Base-by-base conservation (phyloP, 495 filamentous ascomycete species). In the Xylaria bambusicola region DNA sequence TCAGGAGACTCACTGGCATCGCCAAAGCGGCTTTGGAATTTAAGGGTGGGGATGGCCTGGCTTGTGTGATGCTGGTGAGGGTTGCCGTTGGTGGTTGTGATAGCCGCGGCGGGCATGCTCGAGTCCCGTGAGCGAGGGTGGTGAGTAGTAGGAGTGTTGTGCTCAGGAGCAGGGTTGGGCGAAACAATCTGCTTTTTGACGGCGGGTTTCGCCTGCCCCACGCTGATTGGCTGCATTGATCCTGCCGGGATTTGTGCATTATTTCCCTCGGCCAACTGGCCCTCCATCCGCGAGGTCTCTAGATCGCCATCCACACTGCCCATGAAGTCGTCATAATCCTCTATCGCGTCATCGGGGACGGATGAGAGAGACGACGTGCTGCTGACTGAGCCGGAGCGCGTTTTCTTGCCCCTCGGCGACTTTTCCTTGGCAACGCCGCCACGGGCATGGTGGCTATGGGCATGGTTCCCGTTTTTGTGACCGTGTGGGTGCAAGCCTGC, bases 311-410 rank as follows among this genome's bases (percentile, higher is more conserved):
- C 64, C 40, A 53, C 57, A 35, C 40, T 47, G 58, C 58, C 61
- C 62, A 69, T 64, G 50, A 63, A 70, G 27, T 60, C 57, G 17
- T 58, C 62, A n/a, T 68, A 70, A 38, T 63, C 68, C 45, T 65
- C 64, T 1, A 74, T 59, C 6, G 70, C 61, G 45, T 74, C 65
- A 38, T 75, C 72, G 20, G 73, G 71, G 10, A 77, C 69, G 1
- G 73, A 76, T 17, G 75, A 77, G 9, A 77, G 58, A 17, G 69
- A 73, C 13, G 75, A 77, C 2, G 62, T 66, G 56, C 69, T 76
- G 41, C 71, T 71, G n/a, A 66, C 57, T n/a, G 75, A 76, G 27
- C 55, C 60, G 6, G 67, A 58, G 21, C 66, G 57, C 24, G 57
- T 66, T 40, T 64, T 68, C 58, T 48, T 59, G 31, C 51, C 52